Evolutionary conservation across 2,329 filamentous ascomycete species (phyloP), one percentile per base, ranked within the genome.

Genomic region (Penicillium sp.): DNA sequence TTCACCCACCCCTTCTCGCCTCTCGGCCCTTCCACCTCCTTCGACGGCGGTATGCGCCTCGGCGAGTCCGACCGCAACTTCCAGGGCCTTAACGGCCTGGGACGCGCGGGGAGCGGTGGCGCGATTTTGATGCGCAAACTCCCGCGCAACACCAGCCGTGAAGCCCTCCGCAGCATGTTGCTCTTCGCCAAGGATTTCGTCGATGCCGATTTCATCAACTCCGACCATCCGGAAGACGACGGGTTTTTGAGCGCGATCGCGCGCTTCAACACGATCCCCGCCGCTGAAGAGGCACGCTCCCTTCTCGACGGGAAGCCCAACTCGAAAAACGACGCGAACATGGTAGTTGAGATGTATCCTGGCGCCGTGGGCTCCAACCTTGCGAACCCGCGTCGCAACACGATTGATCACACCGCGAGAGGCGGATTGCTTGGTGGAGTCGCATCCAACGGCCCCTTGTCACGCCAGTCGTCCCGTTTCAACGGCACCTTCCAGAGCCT

Each of bases 121-220:
- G 70, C 74, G 41, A 75, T 87, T 54, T 68, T 83, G 49, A 76
- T 87, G 71, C 81, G 82, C 63, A 82, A 79, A 60, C 74, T 87
- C 13, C 81, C 83, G 4, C 77, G 74, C 53, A 83, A 78, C 64
- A 85, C 79, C 39, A 81, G 78, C 62, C 70, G 75, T 45, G 83
- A 85, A 56, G 75, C 80, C 16, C 75, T 87, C 50, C 78, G 80
- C 57, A 83, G 80, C 65, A 84, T 87, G 75, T 73, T 87, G 5
- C 74, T 85, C n/a, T 86, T 87, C 60, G 81, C 83, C 18, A 82
- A 83, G 60, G 82, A 86, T 56, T 75, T 86, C 44, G 70, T 84
- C 44, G 80, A 84, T 56, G 79, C 79, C 49, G 80, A 83, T 47
- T 78, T 86, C 54, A 72, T 85, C 14, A 70, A 75, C 5, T 74